Evolutionary conservation across 1,139 yeast species (phyloP), one percentile per base, ranked within the genome.

Genomic region (Suhomyces kunorum): DNA sequence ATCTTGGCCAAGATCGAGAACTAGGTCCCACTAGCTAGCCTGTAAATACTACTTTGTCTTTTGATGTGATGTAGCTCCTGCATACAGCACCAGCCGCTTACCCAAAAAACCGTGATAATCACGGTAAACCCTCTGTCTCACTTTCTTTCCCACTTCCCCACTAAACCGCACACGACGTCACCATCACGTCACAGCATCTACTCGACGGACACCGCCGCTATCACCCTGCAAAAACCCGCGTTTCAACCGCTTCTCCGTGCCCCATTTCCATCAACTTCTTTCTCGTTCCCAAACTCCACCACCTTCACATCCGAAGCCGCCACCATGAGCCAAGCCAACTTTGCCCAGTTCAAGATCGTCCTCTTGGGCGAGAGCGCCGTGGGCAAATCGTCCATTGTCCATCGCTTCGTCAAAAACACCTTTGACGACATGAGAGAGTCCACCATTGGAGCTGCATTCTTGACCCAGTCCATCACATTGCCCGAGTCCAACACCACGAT

Each of bases 371-470:
- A 72, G 51, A 68, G 74, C 48, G 77, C 78, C 20, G 78, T 72
- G 22, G 78, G 78, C 19, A 72, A 71, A 48, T 68, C 75, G 28
- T 69, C 76, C 20, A 69, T 71, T 13, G 77, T 71, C 9, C 76
- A 69, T 49, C 54, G 75, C 29, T 69, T 56, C 33, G 77, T 71
- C 37, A 72, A 71, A 53, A 94, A 90, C 60, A 87, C 95, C 22
- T 94, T 92, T 61, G 96, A 90, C 55, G 96, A 89, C 57, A 79
- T 86, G 66, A 77, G 97, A 53, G 98, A 92, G 64, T 87, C 96
- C 17, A 92, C 98, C 6, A 92, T 92, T 46, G 98, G 98, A 12
- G 98, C 98, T 3, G 98, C 98, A 3, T 92, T 92, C 61, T 71
- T 92, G 44, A 90, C 98, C 12, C 98, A 92, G 59, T 86, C 95